phyloP scores from a whole-genome alignment of 495 filamentous ascomycete species.

The Penicillium manginii region DNA sequence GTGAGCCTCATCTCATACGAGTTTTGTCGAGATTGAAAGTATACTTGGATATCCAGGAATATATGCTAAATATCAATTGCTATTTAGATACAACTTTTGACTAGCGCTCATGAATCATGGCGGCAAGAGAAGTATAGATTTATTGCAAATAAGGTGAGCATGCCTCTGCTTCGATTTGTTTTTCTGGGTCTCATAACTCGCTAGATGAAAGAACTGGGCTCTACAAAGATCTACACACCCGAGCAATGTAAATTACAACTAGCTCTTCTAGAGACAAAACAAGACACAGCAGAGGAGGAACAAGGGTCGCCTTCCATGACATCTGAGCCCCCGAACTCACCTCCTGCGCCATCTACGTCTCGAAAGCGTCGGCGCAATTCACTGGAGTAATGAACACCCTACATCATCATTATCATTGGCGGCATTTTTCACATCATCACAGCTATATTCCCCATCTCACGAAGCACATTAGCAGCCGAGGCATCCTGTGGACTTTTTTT shows the following conservation, averaged over 20 bases:
- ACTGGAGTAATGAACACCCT: not conserved
- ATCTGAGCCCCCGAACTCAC: conserved; percentile 32
- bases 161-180: not conserved
- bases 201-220: conserved; percentile 46
- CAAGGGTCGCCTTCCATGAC: conserved; percentile 28
- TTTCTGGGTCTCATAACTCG: conserved; percentile 1
- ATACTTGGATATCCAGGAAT: not conserved
- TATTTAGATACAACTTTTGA: conserved; percentile 48
- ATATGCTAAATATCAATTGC: conserved; percentile 11
- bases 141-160: conserved; percentile 53
- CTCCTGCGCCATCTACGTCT: conserved; percentile 14
- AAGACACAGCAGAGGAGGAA: conserved; percentile 20
- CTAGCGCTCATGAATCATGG: conserved; percentile 52
- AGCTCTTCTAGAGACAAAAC: conserved; percentile 31
- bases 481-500: not conserved
- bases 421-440: not conserved
- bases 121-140: conserved; percentile 54
- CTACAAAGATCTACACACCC: conserved; percentile 35
- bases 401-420: not conserved
- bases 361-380: conserved; percentile 26
- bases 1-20: conserved; percentile 23
- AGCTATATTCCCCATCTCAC: conserved; percentile 2
- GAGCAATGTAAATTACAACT: conserved; percentile 45
- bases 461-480: not conserved
- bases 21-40: not conserved